These are phyloP conservation scores for Dendrobium catenatum DNA, from an alignment of 106 monocot species.

Conservation along the genomic window DNA sequence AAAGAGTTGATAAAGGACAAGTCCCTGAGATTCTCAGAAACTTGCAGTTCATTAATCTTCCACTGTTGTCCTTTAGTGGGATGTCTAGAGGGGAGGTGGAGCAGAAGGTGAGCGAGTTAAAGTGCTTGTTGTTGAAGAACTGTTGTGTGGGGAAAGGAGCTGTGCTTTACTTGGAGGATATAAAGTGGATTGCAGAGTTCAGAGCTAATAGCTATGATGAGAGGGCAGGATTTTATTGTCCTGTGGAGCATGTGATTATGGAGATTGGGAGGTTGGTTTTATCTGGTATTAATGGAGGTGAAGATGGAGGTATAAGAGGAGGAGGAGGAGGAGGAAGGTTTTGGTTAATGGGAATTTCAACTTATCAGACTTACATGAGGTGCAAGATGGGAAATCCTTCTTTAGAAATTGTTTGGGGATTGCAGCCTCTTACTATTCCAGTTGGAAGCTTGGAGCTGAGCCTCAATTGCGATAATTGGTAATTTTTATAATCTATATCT, in stretches of 20 bases:
- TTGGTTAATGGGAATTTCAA: conserved; percentile 60
- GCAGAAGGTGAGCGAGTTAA: conserved; percentile 66
- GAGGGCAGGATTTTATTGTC: conserved; percentile 49
- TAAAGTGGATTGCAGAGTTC: conserved; percentile 81
- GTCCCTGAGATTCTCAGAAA: conserved; percentile 41
- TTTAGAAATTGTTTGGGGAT: conserved; percentile 47
- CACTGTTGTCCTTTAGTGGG: conserved; percentile 48
- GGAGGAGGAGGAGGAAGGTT: conserved; percentile 28
- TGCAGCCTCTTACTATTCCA: conserved; percentile 45
- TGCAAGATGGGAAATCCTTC: conserved; percentile 58
- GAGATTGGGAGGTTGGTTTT: conserved; percentile 64
- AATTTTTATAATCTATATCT: neutral
- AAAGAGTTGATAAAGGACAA: conserved; percentile 54
- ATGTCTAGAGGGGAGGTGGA: conserved; percentile 73
- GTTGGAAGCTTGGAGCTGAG: conserved; percentile 42
- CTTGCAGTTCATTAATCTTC: conserved; percentile 65
- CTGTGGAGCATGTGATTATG: conserved; percentile 78
- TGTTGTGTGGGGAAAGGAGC: conserved; percentile 51
- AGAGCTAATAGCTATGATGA: conserved; percentile 29
- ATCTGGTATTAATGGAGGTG: conserved; percentile 7
- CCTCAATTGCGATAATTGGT: conserved; percentile 48
- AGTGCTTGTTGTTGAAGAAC: conserved; percentile 46
- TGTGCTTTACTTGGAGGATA: conserved; percentile 74
- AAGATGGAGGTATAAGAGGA: neutral
- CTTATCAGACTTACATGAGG: conserved; percentile 51